phyloP scores from a whole-genome alignment of 179 eudicot species.

The Silene coronaria region DNA sequence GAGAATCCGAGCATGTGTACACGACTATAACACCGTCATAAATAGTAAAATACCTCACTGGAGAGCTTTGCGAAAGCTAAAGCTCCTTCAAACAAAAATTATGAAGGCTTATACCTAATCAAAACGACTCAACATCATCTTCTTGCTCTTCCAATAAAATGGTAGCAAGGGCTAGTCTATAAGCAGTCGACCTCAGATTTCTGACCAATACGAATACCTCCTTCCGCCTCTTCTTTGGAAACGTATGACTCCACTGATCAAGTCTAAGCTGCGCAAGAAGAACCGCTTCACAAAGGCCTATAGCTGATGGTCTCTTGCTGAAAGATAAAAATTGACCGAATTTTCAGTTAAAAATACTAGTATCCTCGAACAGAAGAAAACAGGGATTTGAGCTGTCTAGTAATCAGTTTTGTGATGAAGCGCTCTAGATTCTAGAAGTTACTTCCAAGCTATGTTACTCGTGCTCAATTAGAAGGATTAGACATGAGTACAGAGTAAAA shows the following conservation, averaged over 20 bases:
- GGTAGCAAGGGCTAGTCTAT: slow-evolving; percentile 70
- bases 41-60: background rate
- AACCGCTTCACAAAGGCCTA: slow-evolving; percentile 60
- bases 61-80: background rate
- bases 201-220: slow-evolving; percentile 76
- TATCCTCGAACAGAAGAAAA: background rate
- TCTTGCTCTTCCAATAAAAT: slow-evolving; percentile 60
- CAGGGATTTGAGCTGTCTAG: background rate
- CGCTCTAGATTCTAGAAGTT: background rate
- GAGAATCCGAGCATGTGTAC: background rate
- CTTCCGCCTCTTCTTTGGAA: slow-evolving; percentile 52
- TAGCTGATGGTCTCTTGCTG: slow-evolving; percentile 75
- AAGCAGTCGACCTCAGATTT: slow-evolving; percentile 72
- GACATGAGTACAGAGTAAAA: background rate
- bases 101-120: slow-evolving; percentile 4
- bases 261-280: slow-evolving; percentile 58
- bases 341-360: background rate
- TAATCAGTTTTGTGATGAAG: background rate
- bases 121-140: slow-evolving; percentile 52
- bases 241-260: slow-evolving; percentile 62
- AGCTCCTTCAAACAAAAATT: background rate
- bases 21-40: background rate
- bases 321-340: slow-evolving; percentile 5
- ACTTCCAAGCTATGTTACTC: background rate
- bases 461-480: no score